A percentile compares a stretch with the other conserved stretches of the same genome.
phyloP scores from a whole-genome alignment of 768 basidiomycete species.

The Tephrocybe sp. region DNA sequence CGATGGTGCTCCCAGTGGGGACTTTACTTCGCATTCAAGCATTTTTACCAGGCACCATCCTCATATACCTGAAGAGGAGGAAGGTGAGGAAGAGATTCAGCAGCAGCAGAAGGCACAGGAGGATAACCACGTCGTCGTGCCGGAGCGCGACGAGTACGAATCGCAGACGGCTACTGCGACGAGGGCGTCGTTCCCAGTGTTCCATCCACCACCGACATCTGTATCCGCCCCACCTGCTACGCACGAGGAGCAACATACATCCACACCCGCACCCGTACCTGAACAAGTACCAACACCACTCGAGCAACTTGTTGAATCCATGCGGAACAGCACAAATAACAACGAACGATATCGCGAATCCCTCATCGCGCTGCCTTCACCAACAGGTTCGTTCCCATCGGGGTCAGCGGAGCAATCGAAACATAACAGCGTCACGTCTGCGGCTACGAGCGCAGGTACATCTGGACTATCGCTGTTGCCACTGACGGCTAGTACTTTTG shows the following conservation, averaged over 20 bases:
- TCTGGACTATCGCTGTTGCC: conserved; percentile 11
- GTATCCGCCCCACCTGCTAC: no score
- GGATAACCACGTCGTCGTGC: conserved; percentile 11
- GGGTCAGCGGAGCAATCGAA: conserved; percentile 32
- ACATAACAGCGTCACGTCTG: conserved; percentile 35
- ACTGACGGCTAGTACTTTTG: no score
- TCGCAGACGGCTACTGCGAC: conserved; percentile 37
- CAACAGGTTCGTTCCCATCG: conserved; percentile 11
- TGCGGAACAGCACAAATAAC: conserved; percentile 7
- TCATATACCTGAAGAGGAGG: conserved; percentile 71
- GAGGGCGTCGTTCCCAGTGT: conserved; percentile 26
- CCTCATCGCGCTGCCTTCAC: conserved; percentile 23
- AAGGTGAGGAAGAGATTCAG: conserved; percentile 41
- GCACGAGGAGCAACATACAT: no score
- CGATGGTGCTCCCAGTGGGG: no score
- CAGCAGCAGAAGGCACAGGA: background rate
- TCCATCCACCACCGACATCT: conserved; percentile 20
- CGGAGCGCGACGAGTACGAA: conserved; percentile 29
- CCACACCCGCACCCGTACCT: no score
- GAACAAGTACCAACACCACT: no score
- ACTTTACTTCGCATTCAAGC: conserved; percentile 35
- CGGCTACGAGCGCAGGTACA: conserved; percentile 8
- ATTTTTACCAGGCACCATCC: conserved; percentile 47
- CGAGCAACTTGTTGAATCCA: background rate
- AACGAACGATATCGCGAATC: conserved; percentile 29